Evolutionary conservation across 2,329 filamentous ascomycete species (phyloP).

Genomic region (Diaporthe sp.): DNA sequence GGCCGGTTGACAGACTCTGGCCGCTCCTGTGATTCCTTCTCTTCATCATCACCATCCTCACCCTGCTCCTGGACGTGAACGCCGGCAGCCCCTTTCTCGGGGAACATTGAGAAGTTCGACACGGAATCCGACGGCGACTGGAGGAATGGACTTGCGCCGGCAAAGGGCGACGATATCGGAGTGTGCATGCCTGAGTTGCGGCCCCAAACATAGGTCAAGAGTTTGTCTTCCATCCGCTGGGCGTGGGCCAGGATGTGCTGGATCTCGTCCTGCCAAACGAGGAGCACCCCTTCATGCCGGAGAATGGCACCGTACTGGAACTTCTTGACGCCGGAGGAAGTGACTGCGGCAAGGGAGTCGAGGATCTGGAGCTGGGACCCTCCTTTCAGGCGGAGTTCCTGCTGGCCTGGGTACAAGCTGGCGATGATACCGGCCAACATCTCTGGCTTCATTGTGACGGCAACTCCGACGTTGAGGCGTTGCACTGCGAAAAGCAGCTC

Average conservation of each 20-base stretch:
- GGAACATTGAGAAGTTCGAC: slow-evolving; percentile 38
- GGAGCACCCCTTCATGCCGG: slow-evolving; percentile 54
- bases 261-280: slow-evolving; percentile 59
- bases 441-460: slow-evolving; percentile 62
- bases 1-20: slow-evolving; percentile 57
- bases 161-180: slow-evolving; percentile 37
- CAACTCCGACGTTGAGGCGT: slow-evolving; percentile 59
- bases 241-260: slow-evolving; percentile 55
- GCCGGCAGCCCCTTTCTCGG: slow-evolving; percentile 40
- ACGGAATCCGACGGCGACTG: slow-evolving; percentile 40
- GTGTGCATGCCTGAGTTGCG: slow-evolving; percentile 30
- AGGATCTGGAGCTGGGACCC: slow-evolving; percentile 60
- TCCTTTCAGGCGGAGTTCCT: slow-evolving; percentile 55
- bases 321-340: slow-evolving; percentile 55
- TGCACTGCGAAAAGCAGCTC: slow-evolving; percentile 56
- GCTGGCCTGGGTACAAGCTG: slow-evolving; percentile 54
- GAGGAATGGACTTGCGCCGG: slow-evolving; percentile 37
- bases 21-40: slow-evolving; percentile 44
- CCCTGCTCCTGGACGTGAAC: slow-evolving; percentile 33
- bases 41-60: slow-evolving; percentile 43
- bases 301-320: slow-evolving; percentile 59
- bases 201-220: slow-evolving; percentile 50
- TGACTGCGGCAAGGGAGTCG: slow-evolving; percentile 54
- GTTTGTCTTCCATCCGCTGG: slow-evolving; percentile 49
- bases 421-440: slow-evolving; percentile 59